phyloP scores from a whole-genome alignment of 140 eudicot species.

The Erigeron philadelphicus region DNA sequence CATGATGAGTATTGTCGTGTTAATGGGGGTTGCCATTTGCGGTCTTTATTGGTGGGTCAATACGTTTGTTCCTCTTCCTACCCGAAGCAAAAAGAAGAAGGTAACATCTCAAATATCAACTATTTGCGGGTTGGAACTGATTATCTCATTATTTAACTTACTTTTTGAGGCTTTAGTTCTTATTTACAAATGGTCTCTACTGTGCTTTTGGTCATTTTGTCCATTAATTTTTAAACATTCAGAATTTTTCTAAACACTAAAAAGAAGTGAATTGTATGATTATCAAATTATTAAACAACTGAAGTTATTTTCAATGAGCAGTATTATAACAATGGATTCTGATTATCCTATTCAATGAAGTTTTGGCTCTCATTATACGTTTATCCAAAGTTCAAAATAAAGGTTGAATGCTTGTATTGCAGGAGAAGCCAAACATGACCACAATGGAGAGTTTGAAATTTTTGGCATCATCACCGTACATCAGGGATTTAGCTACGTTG shows the following conservation, averaged over 20 bases:
- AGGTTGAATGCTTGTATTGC: constrained; percentile 17
- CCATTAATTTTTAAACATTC: neutral
- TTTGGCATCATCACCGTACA: constrained; percentile 81
- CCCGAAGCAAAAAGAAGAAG: constrained; percentile 98
- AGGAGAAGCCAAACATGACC: constrained; percentile 95
- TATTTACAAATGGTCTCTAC: neutral
- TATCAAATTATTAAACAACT: neutral
- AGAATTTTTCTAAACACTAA: too few relatives aligned
- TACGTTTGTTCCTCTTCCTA: constrained; percentile 70
- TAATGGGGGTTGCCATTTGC: constrained; percentile 83
- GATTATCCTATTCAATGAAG: neutral
- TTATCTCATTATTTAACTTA: neutral
- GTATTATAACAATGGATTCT: neutral
- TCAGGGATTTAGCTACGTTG: constrained; percentile 87
- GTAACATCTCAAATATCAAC: constrained; percentile 26
- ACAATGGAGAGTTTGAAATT: constrained; percentile 97
- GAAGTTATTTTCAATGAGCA: neutral
- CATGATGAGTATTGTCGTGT: constrained; percentile 95
- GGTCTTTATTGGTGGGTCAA: constrained; percentile 97
- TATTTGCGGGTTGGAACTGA: neutral
- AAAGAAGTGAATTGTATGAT: too few relatives aligned
- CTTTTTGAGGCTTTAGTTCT: neutral
- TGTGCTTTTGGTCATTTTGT: too few relatives aligned
- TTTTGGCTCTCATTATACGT: neutral
- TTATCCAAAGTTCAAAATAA: neutral